Base-by-base conservation (phyloP, 139 green algal genomes). In the Ettlia oleoabundans region DNA sequence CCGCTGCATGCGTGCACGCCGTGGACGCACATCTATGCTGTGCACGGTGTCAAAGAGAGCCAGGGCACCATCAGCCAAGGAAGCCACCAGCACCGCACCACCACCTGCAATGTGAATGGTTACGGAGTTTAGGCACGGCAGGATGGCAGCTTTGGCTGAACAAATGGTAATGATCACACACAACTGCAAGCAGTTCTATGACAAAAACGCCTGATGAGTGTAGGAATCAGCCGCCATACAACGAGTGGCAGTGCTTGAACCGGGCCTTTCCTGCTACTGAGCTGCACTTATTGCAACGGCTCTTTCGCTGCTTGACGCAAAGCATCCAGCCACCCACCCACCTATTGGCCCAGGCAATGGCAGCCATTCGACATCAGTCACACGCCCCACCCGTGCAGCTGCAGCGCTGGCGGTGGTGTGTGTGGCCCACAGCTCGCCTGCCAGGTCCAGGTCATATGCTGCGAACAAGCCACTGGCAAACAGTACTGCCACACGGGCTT, bases 361-460 rank as follows among this genome's bases (percentile, higher is more conserved):
- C 69, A 92, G 69, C 93, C 92, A 96, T 2, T 78, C 83, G 19
- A 93, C 18, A 70, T 95, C 93, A 8, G 89, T 62, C 0, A 85
- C 90, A 2, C 53, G 58, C 0, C 93, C 89, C 28, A 92, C 52
- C 3, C 69, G 76, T 3, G 83, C 55, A 1, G 76, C 80, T 28
- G 73, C 82, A 22, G 69, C 53, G 13, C 81, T 38, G 22, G 68
- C 55, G 13, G 76, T 89, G 43, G 61, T 41, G 19, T 64, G 40
- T 0, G 67, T 85, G 43, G 83, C 35, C 19, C 66, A 75, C 52
- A 88, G 62, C 66, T 82, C 66, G 19, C 76, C 80, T 66, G 38
- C 52, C 55, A 52, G 64, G n/a, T 95, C 92, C 13, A 96, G 37
- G 43, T 94, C 90, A 55, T 88, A 93, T 10, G 95, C 88, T 33